Conservation (phyloP, 352 stramenopile genomes). For the Ophiocytium majus region DNA sequence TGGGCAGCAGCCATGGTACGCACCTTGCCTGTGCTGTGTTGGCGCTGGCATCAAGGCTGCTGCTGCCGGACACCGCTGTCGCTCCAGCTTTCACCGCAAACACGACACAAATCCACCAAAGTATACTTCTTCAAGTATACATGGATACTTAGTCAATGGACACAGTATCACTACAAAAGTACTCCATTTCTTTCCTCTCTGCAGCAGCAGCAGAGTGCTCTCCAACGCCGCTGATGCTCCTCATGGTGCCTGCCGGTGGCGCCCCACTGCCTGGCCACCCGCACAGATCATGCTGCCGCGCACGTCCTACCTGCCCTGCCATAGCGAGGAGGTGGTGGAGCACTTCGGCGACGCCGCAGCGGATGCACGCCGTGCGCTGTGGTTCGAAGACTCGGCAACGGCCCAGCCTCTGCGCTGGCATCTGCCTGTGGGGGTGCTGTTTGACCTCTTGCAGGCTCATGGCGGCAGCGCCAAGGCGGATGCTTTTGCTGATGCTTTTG, state of each 20-base stretch:
- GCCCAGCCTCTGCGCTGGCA: constrained; percentile 49
- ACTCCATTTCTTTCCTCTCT: background rate
- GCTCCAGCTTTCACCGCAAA: too few relatives aligned
- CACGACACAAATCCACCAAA: too few relatives aligned
- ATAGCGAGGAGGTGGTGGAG: constrained; percentile 32
- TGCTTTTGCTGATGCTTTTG: too few relatives aligned
- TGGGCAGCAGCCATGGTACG: too few relatives aligned
- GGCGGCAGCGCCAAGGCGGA: constrained; percentile 1
- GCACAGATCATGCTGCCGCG: constrained; percentile 47
- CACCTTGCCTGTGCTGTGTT: too few relatives aligned
- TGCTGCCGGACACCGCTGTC: too few relatives aligned
- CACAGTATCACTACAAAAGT: background rate
- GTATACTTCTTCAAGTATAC: too few relatives aligned
- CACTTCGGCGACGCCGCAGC: constrained; percentile 51
- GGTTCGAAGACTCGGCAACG: constrained; percentile 38
- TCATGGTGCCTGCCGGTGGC: too few relatives aligned
- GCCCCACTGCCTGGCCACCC: too few relatives aligned
- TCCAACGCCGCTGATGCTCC: too few relatives aligned
- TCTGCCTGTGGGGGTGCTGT: constrained; percentile 46
- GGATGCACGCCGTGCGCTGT: constrained; percentile 40
- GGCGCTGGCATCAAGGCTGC: too few relatives aligned
- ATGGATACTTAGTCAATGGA: background rate
- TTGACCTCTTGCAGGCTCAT: constrained; percentile 37
- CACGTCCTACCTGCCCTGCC: constrained; percentile 49
- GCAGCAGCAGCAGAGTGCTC: too few relatives aligned